phyloP scores from a whole-genome alignment of 2,329 filamentous ascomycete species.

The Teratosphaeria viscida region DNA sequence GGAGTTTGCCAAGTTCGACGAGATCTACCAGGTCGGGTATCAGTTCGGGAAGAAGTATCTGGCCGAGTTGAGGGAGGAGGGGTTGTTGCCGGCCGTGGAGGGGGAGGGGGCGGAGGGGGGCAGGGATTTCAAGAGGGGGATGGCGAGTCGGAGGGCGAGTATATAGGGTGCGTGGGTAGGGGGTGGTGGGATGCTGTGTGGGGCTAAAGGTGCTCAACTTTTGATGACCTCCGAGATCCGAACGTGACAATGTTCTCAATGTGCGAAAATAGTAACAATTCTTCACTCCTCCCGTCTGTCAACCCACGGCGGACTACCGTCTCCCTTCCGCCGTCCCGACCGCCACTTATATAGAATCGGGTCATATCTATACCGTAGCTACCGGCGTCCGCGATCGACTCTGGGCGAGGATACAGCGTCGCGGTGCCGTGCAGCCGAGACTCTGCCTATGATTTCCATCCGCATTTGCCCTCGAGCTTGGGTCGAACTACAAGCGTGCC shows the following conservation, averaged over 20 bases:
- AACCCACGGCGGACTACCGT: neutral
- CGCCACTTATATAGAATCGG: no score
- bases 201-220: no score
- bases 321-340: no score
- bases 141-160: slow-evolving; percentile 40
- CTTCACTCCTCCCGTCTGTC: neutral
- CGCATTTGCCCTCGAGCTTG: no score
- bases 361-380: no score
- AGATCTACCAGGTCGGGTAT: slow-evolving; percentile 87
- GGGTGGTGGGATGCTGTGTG: neutral
- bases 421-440: no score
- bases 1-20: slow-evolving; percentile 95
- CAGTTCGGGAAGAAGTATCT: slow-evolving; percentile 74
- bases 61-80: slow-evolving; percentile 64
- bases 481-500: no score
- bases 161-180: slow-evolving; percentile 16
- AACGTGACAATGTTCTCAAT: neutral
- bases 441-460: no score
- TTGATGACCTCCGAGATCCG: neutral
- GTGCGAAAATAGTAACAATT: neutral
- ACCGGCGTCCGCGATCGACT: no score
- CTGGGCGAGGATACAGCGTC: no score
- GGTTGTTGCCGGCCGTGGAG: slow-evolving; percentile 48
- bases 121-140: slow-evolving; percentile 42
- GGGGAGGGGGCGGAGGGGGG: slow-evolving; percentile 39